Evolutionary conservation across 2,329 filamentous ascomycete genomes (phyloP).

Genomic region (Penicillium expansum): DNA sequence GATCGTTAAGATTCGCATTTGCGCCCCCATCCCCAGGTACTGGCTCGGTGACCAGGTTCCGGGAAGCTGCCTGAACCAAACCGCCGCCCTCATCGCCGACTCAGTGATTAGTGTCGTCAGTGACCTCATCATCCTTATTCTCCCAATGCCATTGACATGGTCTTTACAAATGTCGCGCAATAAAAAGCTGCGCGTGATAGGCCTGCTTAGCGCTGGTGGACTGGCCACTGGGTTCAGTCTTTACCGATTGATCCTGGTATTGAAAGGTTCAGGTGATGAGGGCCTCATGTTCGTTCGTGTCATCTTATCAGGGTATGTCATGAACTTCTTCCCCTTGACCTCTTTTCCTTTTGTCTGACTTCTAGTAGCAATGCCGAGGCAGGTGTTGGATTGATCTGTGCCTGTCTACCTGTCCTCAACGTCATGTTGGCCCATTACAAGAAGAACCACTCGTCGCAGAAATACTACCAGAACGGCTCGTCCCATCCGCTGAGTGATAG

Average conservation of each 20-base stretch:
- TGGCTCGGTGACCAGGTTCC: slow-evolving; percentile 27
- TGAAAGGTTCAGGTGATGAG: slow-evolving; percentile 33
- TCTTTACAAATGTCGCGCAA: slow-evolving; percentile 39
- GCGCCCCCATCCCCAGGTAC: slow-evolving; percentile 37
- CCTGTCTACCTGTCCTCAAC: slow-evolving; percentile 37
- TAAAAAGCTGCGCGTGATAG: slow-evolving; percentile 39
- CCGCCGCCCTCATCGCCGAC: slow-evolving; percentile 38
- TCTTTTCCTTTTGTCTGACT: background rate
- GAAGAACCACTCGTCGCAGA: slow-evolving; percentile 29
- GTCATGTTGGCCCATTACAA: slow-evolving; percentile 28
- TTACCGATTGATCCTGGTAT: slow-evolving; percentile 39
- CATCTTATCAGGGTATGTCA: slow-evolving; percentile 39
- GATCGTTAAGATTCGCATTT: slow-evolving; percentile 41
- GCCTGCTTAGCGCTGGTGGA: slow-evolving; percentile 39
- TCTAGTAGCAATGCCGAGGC: slow-evolving; percentile 37
- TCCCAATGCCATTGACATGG: slow-evolving; percentile 40
- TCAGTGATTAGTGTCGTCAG: slow-evolving; percentile 40
- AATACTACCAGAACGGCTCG: slow-evolving; percentile 30
- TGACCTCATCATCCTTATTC: slow-evolving; percentile 37
- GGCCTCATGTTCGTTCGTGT: slow-evolving; percentile 38
- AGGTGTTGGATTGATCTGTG: slow-evolving; percentile 39
- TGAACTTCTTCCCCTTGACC: too few relatives aligned
- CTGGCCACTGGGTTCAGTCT: slow-evolving; percentile 40
- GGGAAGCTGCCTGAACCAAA: slow-evolving; percentile 38
- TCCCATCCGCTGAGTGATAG: slow-evolving; percentile 29